Evolutionary conservation across 2,329 filamentous ascomycete species (phyloP), one percentile per base, ranked within the genome.

Genomic region (Truncatella angustata): DNA sequence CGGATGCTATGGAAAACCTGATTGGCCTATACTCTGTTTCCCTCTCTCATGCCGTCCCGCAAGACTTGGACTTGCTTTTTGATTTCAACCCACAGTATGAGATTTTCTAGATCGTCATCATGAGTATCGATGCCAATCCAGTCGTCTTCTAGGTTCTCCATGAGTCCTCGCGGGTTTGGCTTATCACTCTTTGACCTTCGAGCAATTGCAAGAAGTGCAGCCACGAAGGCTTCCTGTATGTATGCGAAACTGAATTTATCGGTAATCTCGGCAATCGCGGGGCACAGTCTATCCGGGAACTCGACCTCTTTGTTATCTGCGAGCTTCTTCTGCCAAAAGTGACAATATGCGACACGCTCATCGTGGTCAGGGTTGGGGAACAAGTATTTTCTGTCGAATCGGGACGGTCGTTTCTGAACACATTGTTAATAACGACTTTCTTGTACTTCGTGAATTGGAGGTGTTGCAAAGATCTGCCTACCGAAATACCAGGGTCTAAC

Each of bases 171-270:
- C 71, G 66, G 28, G 58, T 48, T 40, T 49, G 34, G 53, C 55
- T 51, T 16, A 52, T 51, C 16, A 36, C 54, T 45, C 2, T 57
- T 54, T 23, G 39, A 24, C 50, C 51, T 56, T 3, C 70, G 70
- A 0, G 82, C 85, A 52, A 88, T 80, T 3, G 79, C 76, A 23
- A 88, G 69, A 50, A 88, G 63, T 2, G 80, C 77, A 1, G 83
- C 82, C 1, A 88, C 81, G 62, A 88, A 88, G 0, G 82, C 84
- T 64, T 88, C 85, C 62, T 88, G 84, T 66, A 88, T 78, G 61
- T 87, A 88, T 0, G 85, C 85, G 63, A 88, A 88, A 57, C 81
- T 85, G 66, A 88, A 88, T n/a, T 76, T 76, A 23, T 79, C 68
- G 1, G 84, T 88, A 54, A 86, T 83, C 9, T 74, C 73, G 3